phyloP scores from a whole-genome alignment of 2,329 filamentous ascomycete genomes.

The Pseudocercospora macadamiae region DNA sequence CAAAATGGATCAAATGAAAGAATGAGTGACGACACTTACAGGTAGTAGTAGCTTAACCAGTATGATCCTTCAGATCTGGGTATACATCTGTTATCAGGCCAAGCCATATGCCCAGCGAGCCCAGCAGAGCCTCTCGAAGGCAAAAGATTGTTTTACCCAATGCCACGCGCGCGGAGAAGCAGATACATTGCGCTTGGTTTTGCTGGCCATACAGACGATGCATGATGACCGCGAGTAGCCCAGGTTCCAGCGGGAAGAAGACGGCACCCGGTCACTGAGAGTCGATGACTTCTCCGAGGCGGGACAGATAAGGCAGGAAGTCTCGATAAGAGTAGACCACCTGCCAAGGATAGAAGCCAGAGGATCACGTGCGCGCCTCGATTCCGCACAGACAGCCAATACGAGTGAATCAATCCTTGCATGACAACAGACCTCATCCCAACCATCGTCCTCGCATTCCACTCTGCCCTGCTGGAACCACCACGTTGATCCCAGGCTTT shows the following conservation, averaged over 20 bases:
- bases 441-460: background rate
- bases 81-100: conserved; percentile 23
- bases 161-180: conserved; percentile 25
- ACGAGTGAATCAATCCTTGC: background rate
- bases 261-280: background rate
- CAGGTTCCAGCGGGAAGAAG: conserved; percentile 1
- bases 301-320: background rate
- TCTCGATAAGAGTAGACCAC: background rate
- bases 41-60: background rate
- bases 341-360: background rate
- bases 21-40: conserved; percentile 10
- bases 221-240: conserved; percentile 13
- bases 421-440: background rate
- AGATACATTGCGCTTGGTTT: conserved; percentile 4
- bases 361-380: background rate
- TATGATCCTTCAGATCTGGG: background rate
- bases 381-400: background rate
- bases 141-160: conserved; percentile 18
- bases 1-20: background rate
- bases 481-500: too few species aligned
- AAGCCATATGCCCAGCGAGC: conserved; percentile 15
- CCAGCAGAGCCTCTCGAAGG: conserved; percentile 11
- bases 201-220: conserved; percentile 16
- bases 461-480: too few species aligned
- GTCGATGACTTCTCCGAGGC: conserved; percentile 24